These are phyloP conservation scores for Chalara sp. DNA, from an alignment of 2,329 filamentous ascomycete species.

Conservation along the genomic window DNA sequence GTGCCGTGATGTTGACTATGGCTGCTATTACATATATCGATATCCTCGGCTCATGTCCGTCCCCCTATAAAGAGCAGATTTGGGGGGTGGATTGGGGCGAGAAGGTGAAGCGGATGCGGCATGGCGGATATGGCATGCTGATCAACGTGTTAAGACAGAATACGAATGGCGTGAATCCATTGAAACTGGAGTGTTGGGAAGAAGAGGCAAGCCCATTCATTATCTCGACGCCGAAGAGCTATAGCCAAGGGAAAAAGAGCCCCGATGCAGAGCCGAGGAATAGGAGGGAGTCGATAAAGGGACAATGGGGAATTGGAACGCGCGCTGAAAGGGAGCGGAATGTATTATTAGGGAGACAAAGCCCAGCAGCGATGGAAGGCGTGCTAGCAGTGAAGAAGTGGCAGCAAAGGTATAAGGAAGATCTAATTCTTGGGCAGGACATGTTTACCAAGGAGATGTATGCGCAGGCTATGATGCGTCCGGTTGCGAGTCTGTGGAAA, in stretches of 20 bases:
- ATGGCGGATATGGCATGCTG: slow-evolving; percentile 14
- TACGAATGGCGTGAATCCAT: slow-evolving; percentile 10
- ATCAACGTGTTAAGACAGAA: slow-evolving; percentile 8
- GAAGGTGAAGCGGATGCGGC: slow-evolving; percentile 6
- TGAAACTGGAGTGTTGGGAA: slow-evolving; percentile 9
- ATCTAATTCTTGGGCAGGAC: slow-evolving; percentile 10
- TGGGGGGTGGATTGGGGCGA: slow-evolving; percentile 11
- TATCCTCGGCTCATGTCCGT: slow-evolving; percentile 8
- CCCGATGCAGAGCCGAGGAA: background rate
- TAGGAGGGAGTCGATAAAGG: background rate
- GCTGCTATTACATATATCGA: slow-evolving; percentile 11
- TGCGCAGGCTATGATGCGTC: slow-evolving; percentile 7
- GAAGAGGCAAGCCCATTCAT: background rate
- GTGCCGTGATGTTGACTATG: slow-evolving; percentile 6
- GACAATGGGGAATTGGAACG: background rate
- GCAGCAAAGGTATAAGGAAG: slow-evolving; percentile 7
- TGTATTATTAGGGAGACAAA: slow-evolving; percentile 6
- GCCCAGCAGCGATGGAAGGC: slow-evolving; percentile 10
- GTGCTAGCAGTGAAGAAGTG: slow-evolving; percentile 10
- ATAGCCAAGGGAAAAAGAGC: background rate
- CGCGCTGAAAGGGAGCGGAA: slow-evolving; percentile 5
- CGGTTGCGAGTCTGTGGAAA: slow-evolving; percentile 9
- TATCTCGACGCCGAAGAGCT: background rate
- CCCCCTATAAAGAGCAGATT: slow-evolving; percentile 12
- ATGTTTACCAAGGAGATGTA: slow-evolving; percentile 11